Percentiles rank a stretch among this genome's conserved stretches.
These are phyloP conservation scores for Russula earlei DNA, from an alignment of 768 basidiomycete species.

Conservation along the genomic window DNA sequence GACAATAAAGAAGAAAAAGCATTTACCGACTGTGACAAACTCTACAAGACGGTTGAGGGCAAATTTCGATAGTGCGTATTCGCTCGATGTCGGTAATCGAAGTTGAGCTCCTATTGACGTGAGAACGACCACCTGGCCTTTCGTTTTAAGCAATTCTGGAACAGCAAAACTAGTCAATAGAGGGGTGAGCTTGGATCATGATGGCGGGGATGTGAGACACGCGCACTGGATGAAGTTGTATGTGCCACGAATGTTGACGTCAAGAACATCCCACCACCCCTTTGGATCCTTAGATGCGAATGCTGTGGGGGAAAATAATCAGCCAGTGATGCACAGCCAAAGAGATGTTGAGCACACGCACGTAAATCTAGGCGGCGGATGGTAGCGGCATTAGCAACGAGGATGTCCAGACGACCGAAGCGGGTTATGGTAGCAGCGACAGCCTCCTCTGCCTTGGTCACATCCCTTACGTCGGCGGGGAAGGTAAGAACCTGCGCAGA, in stretches of 20 bases:
- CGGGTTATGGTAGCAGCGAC: background rate
- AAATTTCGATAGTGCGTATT: background rate
- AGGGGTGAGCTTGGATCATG: background rate
- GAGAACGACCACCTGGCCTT: background rate
- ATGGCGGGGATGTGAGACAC: too few species aligned
- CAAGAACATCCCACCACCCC: conserved; percentile 1
- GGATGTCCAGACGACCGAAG: background rate
- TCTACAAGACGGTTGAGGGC: background rate
- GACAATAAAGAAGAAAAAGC: background rate
- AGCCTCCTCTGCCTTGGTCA: background rate
- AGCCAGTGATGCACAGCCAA: too few species aligned
- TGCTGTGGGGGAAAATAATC: background rate
- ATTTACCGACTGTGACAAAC: background rate
- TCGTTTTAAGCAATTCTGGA: background rate
- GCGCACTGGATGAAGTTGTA: background rate
- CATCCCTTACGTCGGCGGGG: background rate
- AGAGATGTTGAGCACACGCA: background rate
- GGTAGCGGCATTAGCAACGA: background rate
- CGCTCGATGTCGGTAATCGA: background rate
- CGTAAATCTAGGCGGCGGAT: background rate
- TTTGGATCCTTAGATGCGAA: background rate
- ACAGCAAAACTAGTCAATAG: background rate
- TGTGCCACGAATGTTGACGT: background rate
- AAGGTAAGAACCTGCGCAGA: background rate
- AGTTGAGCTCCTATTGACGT: background rate